These are phyloP conservation scores for Fagopyrum tataricum DNA, from an alignment of 148 eudicot species.

Conservation along the genomic window DNA sequence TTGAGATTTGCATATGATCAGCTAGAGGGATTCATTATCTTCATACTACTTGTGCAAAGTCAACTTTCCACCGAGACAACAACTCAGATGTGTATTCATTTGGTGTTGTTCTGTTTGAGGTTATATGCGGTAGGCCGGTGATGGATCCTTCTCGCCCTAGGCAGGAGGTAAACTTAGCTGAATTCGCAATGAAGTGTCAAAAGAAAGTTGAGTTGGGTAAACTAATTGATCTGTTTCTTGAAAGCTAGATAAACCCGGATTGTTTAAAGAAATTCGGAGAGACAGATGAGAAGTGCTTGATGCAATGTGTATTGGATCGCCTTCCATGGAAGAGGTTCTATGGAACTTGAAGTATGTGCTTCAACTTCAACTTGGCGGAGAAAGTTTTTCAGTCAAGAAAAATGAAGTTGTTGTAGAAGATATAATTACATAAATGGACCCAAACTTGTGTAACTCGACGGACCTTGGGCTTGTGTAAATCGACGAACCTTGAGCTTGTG, in stretches of 20 bases:
- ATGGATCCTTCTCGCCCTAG: conserved; percentile 85
- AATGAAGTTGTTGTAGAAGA: conserved; percentile 27
- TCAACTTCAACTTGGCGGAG: conserved; percentile 70
- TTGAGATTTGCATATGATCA: too few relatives aligned
- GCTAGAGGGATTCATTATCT: too few relatives aligned
- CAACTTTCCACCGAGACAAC: too few relatives aligned
- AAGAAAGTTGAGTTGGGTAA: conserved; percentile 74
- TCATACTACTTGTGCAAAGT: too few relatives aligned
- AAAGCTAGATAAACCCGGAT: conserved; percentile 55
- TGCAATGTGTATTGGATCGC: conserved; percentile 88
- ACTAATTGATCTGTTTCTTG: conserved; percentile 56
- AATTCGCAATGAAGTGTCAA: conserved; percentile 93
- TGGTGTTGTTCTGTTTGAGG: conserved; percentile 86
- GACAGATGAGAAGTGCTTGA: conserved; percentile 90
- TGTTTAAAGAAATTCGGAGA: conserved; percentile 81
- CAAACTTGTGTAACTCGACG: too few relatives aligned
- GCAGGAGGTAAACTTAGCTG: conserved; percentile 85
- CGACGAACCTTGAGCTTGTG: too few relatives aligned
- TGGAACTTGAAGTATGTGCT: conserved; percentile 90
- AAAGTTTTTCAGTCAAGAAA: too few relatives aligned
- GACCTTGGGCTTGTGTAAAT: too few relatives aligned
- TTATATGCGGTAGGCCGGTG: conserved; percentile 85
- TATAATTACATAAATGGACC: too few relatives aligned
- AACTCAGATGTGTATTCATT: conserved; percentile 91
- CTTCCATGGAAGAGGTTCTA: conserved; percentile 90